Evolutionary conservation across 345 rosid species (phyloP).

Genomic region (Aegle marmelos): DNA sequence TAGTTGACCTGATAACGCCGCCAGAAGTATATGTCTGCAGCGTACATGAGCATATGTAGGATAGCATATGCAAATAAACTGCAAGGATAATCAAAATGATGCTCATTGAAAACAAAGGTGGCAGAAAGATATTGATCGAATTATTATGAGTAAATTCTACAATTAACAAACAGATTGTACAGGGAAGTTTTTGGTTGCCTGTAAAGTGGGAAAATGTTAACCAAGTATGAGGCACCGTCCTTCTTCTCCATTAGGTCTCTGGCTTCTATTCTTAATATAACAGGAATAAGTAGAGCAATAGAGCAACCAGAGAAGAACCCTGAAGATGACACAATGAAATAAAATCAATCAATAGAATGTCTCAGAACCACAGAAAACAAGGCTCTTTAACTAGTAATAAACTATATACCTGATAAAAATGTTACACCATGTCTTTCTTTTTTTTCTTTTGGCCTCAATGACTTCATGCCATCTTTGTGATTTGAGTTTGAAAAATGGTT

Average conservation of each 20-base stretch:
- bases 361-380: not conserved
- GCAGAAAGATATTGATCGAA: not conserved
- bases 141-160: not conserved
- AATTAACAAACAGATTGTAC: not conserved
- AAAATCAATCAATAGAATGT: constrained; percentile 1
- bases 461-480: constrained; percentile 51
- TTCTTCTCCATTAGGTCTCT: constrained; percentile 59
- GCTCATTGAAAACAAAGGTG: not conserved
- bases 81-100: constrained; percentile 21
- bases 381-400: not conserved
- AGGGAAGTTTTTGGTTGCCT: constrained; percentile 34
- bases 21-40: constrained; percentile 70
- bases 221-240: constrained; percentile 39
- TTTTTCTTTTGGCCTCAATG: constrained; percentile 48
- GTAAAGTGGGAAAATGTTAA: constrained; percentile 63
- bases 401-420: constrained; percentile 49
- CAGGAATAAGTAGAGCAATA: constrained; percentile 49
- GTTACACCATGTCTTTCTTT: constrained; percentile 56
- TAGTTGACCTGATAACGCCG: constrained; percentile 61
- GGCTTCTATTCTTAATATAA: constrained; percentile 50
- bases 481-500: constrained; percentile 67
- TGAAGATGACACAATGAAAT: constrained; percentile 38
- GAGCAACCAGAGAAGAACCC: constrained; percentile 71
- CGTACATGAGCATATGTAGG: constrained; percentile 52
- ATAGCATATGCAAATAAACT: constrained; percentile 41